A percentile compares a stretch with the other conserved stretches of the same genome.
Evolutionary conservation across 805 yeast genomes (phyloP).

Genomic region (Komagataella phaffii): DNA sequence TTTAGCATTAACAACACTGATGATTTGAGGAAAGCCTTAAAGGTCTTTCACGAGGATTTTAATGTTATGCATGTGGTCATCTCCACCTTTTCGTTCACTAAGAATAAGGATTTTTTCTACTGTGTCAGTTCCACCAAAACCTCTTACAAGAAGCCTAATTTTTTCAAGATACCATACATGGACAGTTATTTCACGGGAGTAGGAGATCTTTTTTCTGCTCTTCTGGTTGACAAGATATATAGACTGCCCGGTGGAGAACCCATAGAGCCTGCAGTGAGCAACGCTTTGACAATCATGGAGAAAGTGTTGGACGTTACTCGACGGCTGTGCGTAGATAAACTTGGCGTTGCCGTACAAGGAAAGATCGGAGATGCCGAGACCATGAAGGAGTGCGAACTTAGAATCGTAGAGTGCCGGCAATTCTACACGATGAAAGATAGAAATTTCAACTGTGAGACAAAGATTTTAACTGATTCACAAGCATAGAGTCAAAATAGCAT

Average conservation of each 20-base stretch:
- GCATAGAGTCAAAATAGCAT: neutral
- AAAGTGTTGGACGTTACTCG: slow-evolving; percentile 36
- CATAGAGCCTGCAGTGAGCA: slow-evolving; percentile 1
- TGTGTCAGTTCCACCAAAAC: neutral
- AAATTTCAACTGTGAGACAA: neutral
- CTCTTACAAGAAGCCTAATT: slow-evolving; percentile 4
- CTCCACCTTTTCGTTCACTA: slow-evolving; percentile 33
- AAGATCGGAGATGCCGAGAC: slow-evolving; percentile 41
- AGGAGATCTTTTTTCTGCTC: slow-evolving; percentile 81
- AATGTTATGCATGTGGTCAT: slow-evolving; percentile 50
- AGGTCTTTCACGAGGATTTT: slow-evolving; percentile 30
- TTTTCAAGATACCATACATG: slow-evolving; percentile 44
- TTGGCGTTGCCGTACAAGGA: slow-evolving; percentile 27
- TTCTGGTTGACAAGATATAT: slow-evolving; percentile 51
- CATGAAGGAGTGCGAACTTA: slow-evolving; percentile 64
- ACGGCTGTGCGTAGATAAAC: slow-evolving; percentile 18
- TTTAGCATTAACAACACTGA: slow-evolving; percentile 25
- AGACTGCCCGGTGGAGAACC: slow-evolving; percentile 7
- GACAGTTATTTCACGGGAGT: slow-evolving; percentile 89
- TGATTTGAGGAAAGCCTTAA: slow-evolving; percentile 32
- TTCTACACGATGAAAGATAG: slow-evolving; percentile 8
- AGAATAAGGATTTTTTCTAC: slow-evolving; percentile 2
- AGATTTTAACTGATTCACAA: neutral
- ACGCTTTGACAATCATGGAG: slow-evolving; percentile 30
- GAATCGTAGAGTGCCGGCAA: slow-evolving; percentile 48